phyloP scores from a whole-genome alignment of 2,329 filamentous ascomycete genomes.

The Xylariomycetidae sp. region DNA sequence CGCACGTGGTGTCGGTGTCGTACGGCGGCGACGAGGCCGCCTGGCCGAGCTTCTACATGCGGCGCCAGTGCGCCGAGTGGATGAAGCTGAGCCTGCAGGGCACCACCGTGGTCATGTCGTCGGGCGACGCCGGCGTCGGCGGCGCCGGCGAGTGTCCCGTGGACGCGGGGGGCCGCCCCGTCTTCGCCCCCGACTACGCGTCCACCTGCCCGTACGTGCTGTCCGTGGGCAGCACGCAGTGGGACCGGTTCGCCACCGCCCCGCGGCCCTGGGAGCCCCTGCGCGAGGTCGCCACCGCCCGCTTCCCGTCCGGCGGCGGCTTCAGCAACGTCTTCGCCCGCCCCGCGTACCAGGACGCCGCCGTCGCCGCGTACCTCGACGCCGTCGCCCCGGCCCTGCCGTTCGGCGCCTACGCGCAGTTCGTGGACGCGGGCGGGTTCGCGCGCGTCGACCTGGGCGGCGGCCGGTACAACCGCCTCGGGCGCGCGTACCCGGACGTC shows the following conservation, averaged over 20 bases:
- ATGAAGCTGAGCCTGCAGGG: slow-evolving; percentile 15
- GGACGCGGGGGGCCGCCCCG: slow-evolving; percentile 9
- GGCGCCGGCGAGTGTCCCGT: slow-evolving; percentile 30
- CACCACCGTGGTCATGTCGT: slow-evolving; percentile 13
- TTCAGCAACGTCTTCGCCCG: slow-evolving; percentile 37
- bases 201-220: slow-evolving; percentile 43
- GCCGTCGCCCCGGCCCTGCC: slow-evolving; percentile 15
- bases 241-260: slow-evolving; percentile 13
- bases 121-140: slow-evolving; percentile 13
- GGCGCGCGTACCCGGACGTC: slow-evolving; percentile 33
- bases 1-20: slow-evolving; percentile 15
- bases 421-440: slow-evolving; percentile 25
- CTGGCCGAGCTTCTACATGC: slow-evolving; percentile 13
- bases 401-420: slow-evolving; percentile 16
- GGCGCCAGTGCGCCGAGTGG: slow-evolving; percentile 15
- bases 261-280: slow-evolving; percentile 12
- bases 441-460: slow-evolving; percentile 29
- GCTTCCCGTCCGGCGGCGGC: slow-evolving; percentile 32
- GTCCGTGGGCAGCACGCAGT: slow-evolving; percentile 31
- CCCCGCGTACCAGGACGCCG: slow-evolving; percentile 33
- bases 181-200: slow-evolving; percentile 34
- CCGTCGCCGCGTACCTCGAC: slow-evolving; percentile 33
- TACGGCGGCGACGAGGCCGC: slow-evolving; percentile 12
- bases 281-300: slow-evolving; percentile 16
- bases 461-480: slow-evolving; percentile 27